Base-by-base conservation (phyloP, 352 stramenopile genomes). In the Phytopythium sindhum region DNA sequence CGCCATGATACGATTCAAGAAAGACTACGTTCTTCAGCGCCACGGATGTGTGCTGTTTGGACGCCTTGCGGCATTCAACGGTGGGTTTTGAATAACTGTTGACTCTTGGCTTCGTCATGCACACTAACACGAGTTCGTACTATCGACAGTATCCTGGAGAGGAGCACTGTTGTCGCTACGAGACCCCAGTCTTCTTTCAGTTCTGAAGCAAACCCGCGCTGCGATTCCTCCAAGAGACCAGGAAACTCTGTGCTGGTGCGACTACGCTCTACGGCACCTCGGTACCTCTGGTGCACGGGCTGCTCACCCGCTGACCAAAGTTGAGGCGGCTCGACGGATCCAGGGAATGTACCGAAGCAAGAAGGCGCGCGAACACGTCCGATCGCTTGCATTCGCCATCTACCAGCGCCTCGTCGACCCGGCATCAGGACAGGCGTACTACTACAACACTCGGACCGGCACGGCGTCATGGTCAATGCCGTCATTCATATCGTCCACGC, bases 381-480 rank as follows among this genome's bases (percentile, higher is more conserved):
- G 70, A n/a, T 60, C 58, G 2, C 56, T 90, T 5, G 81, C 80
- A 7, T 57, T 50, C 8, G 55, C 59, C 0, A 60, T 88, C 17
- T 92, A 90, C 45, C 63, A 63, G 33, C 68, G 70, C 33, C 53
- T 71, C 23, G 65, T 86, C 1, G 84, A 92, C 41, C 78, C 81
- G 14, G 52, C 61, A 9, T 83, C 72, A 5, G 78, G 81, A 10
- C 63, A 69, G 29, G 29, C 35, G 9, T 92, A 90, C 48, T 74
- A 80, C 29, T 88, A 79, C 68, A 90, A 90, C 60, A 77, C 68
- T 3, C 69, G 72, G 15, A 90, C 84, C 6, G 80, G 80, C 33
- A 66, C 69, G 23, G 76, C 81, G 0, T 78, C 75, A 41, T 93
- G 80, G 82, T 64, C 70, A 28, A 62, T 82, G 21, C 81, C 84